A percentile compares a stretch with the other conserved stretches of the same genome.
phyloP scores from a whole-genome alignment of 805 yeast genomes.

The Yarrowia keelungensis region DNA sequence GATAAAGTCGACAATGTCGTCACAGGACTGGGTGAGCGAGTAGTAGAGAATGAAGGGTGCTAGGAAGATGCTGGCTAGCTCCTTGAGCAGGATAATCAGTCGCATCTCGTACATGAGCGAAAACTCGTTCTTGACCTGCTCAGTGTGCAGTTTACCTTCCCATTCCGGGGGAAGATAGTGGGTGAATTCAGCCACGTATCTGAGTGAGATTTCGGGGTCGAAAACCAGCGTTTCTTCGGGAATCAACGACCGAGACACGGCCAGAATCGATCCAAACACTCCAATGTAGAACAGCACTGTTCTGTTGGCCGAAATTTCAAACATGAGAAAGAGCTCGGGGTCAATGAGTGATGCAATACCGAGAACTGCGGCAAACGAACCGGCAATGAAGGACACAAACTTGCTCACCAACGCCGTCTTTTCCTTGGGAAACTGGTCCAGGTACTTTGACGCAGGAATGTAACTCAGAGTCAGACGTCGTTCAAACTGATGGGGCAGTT shows the following conservation, averaged over 20 bases:
- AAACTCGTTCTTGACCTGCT: constrained; percentile 82
- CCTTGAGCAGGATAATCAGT: constrained; percentile 72
- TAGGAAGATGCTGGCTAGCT: constrained; percentile 77
- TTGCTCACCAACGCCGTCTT: constrained; percentile 61
- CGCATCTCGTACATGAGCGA: constrained; percentile 78
- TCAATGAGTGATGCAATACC: constrained; percentile 80
- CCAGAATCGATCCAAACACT: constrained; percentile 86
- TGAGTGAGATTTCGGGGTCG: constrained; percentile 88
- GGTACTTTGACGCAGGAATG: constrained; percentile 79
- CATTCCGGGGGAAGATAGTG: constrained; percentile 89
- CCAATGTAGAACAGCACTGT: constrained; percentile 89
- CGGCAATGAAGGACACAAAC: constrained; percentile 76
- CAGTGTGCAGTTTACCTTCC: constrained; percentile 86
- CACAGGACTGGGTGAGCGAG: constrained; percentile 74
- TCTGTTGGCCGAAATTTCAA: constrained; percentile 82
- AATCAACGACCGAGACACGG: constrained; percentile 75
- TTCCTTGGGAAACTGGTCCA: constrained; percentile 92
- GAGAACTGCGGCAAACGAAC: constrained; percentile 87
- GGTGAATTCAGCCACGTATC: constrained; percentile 82
- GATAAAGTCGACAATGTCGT: constrained; percentile 85
- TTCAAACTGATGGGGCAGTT: constrained; percentile 85
- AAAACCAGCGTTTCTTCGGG: constrained; percentile 74
- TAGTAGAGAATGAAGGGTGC: constrained; percentile 93
- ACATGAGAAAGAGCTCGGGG: constrained; percentile 88
- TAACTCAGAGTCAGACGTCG: constrained; percentile 78